A percentile compares a stretch with the other conserved stretches of the same genome.
Evolutionary conservation across 2,329 filamentous ascomycete species (phyloP).

Genomic region (Cercospora sesami): DNA sequence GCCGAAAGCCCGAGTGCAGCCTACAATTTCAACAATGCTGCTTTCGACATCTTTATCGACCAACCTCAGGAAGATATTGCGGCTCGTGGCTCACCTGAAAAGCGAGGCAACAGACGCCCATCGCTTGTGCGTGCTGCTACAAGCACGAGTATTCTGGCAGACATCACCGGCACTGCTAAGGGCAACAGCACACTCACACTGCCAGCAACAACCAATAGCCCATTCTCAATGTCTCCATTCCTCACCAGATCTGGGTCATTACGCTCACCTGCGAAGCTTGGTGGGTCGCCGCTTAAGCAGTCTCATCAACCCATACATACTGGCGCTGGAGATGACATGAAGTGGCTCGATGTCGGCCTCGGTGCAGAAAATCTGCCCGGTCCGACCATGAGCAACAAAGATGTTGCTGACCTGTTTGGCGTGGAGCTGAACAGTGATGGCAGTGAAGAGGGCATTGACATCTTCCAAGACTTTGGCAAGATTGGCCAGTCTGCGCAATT

Average conservation of each 20-base stretch:
- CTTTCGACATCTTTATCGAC: conserved; percentile 62
- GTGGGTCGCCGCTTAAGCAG: conserved; percentile 38
- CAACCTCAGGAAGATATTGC: conserved; percentile 44
- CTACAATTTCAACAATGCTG: conserved; percentile 34
- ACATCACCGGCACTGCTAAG: conserved; percentile 57
- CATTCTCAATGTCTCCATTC: conserved; percentile 39
- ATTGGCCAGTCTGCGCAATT: conserved; percentile 55
- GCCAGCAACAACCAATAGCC: conserved; percentile 27
- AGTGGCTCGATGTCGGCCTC: conserved; percentile 34
- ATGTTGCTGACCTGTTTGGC: conserved; percentile 57
- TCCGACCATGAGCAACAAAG: conserved; percentile 37
- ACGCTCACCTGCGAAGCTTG: conserved; percentile 34
- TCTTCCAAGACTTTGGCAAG: conserved; percentile 73
- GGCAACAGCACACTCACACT: conserved; percentile 48
- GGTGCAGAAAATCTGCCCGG: conserved; percentile 30
- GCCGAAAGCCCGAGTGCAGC: conserved; percentile 28
- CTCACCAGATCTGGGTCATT: conserved; percentile 27
- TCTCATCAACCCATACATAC: conserved; percentile 27
- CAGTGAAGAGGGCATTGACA: conserved; percentile 63
- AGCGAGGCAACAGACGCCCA: conserved; percentile 61
- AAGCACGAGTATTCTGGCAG: conserved; percentile 62
- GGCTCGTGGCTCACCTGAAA: conserved; percentile 64
- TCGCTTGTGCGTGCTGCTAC: conserved; percentile 63
- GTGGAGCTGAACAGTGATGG: conserved; percentile 61
- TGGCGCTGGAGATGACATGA: conserved; percentile 19